Conservation (phyloP, 176 grass and related monocot genomes). For the Bonia amplexicaulis region DNA sequence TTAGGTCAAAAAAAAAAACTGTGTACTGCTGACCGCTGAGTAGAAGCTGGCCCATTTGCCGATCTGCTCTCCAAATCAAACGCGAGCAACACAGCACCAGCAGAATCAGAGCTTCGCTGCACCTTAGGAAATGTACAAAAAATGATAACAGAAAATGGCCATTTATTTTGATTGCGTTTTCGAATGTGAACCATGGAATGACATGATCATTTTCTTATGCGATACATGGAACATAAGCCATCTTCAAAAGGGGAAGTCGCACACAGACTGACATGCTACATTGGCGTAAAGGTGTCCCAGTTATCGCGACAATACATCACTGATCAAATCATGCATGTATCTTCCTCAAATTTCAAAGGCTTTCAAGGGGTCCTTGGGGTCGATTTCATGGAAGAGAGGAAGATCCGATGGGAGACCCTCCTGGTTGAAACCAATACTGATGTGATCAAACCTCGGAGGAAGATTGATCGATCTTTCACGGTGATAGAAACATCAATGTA, state of each 20-base stretch:
- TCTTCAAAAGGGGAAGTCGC: not conserved
- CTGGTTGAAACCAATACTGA: slow-evolving; percentile 40
- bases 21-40: not conserved
- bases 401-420: slow-evolving; percentile 46
- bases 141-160: not conserved
- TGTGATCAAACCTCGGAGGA: too few relatives aligned
- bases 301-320: not conserved
- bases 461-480: too few relatives aligned
- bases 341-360: slow-evolving; percentile 43
- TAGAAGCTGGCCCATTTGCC: not conserved
- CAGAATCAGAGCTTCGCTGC: not conserved
- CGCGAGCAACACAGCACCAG: not conserved
- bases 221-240: not conserved
- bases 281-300: not conserved
- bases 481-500: too few relatives aligned
- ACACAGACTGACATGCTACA: not conserved
- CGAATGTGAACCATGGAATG: not conserved
- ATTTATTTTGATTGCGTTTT: not conserved
- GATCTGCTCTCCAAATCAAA: not conserved
- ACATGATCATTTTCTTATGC: not conserved
- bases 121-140: not conserved
- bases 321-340: not conserved
- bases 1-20: not conserved
- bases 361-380: slow-evolving; percentile 57
- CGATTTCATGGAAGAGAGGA: slow-evolving; percentile 54